phyloP scores from a whole-genome alignment of 352 stramenopile species.

The Pythium guiyangense region DNA sequence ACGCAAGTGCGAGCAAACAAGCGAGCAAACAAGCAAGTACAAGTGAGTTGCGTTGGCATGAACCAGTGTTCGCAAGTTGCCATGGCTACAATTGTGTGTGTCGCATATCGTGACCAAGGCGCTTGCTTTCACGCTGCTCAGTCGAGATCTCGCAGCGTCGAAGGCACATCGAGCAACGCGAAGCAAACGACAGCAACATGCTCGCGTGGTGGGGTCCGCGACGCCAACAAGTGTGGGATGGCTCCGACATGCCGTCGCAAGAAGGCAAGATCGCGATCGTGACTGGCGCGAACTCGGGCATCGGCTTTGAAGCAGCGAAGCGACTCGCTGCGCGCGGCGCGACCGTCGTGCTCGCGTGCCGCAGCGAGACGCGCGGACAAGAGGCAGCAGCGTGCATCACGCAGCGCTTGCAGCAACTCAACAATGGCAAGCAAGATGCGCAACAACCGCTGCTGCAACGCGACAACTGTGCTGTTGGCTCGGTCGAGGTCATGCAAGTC shows the following conservation, averaged over 20 bases:
- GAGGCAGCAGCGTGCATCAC: conserved; percentile 25
- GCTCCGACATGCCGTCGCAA: conserved; percentile 23
- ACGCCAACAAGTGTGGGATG: conserved; percentile 14
- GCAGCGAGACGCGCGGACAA: conserved; percentile 29
- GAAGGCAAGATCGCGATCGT: conserved; percentile 63
- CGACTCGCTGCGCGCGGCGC: conserved; percentile 46
- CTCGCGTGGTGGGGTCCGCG: not conserved
- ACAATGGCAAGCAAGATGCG: not conserved
- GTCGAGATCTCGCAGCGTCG: not conserved
- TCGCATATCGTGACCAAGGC: not conserved
- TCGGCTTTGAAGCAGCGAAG: conserved; percentile 68
- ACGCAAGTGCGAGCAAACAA: not conserved
- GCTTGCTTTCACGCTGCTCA: not conserved
- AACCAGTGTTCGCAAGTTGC: too few species aligned
- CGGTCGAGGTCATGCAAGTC: conserved; percentile 20
- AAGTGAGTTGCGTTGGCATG: too few species aligned
- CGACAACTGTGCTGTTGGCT: not conserved
- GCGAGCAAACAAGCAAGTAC: not conserved
- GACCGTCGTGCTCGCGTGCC: conserved; percentile 75
- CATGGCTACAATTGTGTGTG: too few species aligned
- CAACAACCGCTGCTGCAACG: not conserved
- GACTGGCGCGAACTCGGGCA: conserved; percentile 80
- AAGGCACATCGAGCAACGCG: not conserved
- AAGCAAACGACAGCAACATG: not conserved
- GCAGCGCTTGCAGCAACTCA: conserved; percentile 2